Evolutionary conservation across 2,329 filamentous ascomycete species (phyloP).

Genomic region (Alternaria conjuncta): DNA sequence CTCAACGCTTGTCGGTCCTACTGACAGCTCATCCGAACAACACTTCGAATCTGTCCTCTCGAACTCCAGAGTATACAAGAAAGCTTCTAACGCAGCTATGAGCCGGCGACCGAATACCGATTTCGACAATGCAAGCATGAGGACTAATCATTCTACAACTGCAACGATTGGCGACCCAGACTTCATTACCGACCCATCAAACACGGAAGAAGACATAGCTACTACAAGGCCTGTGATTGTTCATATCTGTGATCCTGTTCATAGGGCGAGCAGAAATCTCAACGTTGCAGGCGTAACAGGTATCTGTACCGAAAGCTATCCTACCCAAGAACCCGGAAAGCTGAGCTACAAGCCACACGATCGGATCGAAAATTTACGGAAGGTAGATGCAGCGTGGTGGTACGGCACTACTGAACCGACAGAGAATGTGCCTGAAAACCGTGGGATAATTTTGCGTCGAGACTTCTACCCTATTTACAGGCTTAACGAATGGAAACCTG

Average conservation of each 20-base stretch:
- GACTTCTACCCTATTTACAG: not conserved
- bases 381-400: not conserved
- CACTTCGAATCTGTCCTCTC: not conserved
- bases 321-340: not conserved
- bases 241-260: not conserved
- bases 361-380: not conserved
- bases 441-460: not conserved
- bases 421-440: not conserved
- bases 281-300: not conserved
- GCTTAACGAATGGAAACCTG: not conserved
- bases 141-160: not conserved
- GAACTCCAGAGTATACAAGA: not conserved
- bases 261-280: not conserved
- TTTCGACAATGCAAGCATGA: not conserved
- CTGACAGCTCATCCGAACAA: not conserved
- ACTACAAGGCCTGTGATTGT: not conserved
- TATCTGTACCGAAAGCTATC: not conserved
- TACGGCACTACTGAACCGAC: not conserved
- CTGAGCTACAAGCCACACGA: not conserved
- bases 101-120: not conserved
- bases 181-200: not conserved
- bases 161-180: not conserved
- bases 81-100: not conserved
- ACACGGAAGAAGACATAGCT: not conserved
- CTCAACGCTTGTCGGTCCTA: not conserved